phyloP scores from a whole-genome alignment of 345 rosid genomes.

The Psidium friedrichsthalianum region DNA sequence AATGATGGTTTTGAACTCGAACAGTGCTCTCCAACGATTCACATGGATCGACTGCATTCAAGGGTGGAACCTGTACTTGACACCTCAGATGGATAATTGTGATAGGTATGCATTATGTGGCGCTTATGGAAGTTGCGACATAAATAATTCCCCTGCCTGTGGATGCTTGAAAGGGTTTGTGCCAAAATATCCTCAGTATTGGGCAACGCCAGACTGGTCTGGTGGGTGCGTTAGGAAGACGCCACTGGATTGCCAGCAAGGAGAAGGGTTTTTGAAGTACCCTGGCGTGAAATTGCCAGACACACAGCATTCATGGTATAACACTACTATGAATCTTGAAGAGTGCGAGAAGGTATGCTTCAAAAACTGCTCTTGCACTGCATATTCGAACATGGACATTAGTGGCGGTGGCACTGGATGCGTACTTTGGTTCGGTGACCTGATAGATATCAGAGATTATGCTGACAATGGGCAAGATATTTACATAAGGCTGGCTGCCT shows the following conservation, averaged over 20 bases:
- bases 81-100: constrained; percentile 30
- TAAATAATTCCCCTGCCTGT: constrained; percentile 27
- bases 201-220: constrained; percentile 32
- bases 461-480: constrained; percentile 20
- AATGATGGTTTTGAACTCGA: constrained; percentile 5
- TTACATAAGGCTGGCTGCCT: constrained; percentile 26
- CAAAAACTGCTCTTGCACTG: constrained; percentile 36
- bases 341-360: constrained; percentile 16
- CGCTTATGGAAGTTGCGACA: constrained; percentile 21
- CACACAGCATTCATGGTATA: constrained; percentile 11
- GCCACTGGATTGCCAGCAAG: constrained; percentile 10
- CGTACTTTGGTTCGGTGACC: constrained; percentile 32
- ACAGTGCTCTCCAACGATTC: constrained; percentile 17
- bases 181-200: constrained; percentile 22
- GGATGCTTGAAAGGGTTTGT: constrained; percentile 30
- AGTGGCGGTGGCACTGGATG: constrained; percentile 35
- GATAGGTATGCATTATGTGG: constrained; percentile 33
- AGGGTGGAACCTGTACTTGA: constrained; percentile 20
- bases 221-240: constrained; percentile 38
- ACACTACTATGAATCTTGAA: constrained; percentile 11
- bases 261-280: constrained; percentile 21
- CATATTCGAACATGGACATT: constrained; percentile 31
- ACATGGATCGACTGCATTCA: constrained; percentile 5
- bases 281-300: constrained; percentile 33
- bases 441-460: constrained; percentile 23